Conservation (phyloP, 1,284 basidiomycete genomes). For the Bjerkandera adusta region DNA sequence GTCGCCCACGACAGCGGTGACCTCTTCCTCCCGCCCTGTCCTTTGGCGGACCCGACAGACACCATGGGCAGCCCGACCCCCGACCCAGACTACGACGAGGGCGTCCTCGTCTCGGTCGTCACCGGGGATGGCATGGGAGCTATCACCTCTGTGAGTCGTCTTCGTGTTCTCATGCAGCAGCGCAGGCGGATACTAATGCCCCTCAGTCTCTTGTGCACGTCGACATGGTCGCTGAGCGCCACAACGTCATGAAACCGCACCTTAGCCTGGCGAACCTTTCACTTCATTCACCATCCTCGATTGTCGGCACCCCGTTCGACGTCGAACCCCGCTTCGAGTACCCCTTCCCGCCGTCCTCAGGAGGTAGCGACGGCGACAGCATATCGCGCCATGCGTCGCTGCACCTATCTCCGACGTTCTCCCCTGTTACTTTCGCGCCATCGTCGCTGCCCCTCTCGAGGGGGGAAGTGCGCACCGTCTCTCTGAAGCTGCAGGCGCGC, state of each 20-base stretch:
- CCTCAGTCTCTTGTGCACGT: conserved; percentile 8
- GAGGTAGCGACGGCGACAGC: not conserved
- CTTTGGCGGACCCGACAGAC: conserved; percentile 3
- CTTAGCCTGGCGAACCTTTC: conserved; percentile 24
- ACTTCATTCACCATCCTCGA: conserved; percentile 33
- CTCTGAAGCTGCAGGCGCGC: conserved; percentile 22
- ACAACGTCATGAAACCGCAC: conserved; percentile 20
- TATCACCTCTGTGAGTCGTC: conserved; percentile 17
- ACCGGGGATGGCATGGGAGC: conserved; percentile 20
- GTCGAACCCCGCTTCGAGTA: conserved; percentile 34
- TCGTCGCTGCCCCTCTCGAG: conserved; percentile 9
- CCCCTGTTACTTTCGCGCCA: conserved; percentile 6
- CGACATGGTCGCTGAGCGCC: conserved; percentile 2
- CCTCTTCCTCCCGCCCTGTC: conserved; percentile 3
- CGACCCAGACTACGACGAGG: conserved; percentile 28
- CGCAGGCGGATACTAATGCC: not conserved
- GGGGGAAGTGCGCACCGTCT: conserved; percentile 18
- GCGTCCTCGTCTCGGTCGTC: conserved; percentile 22
- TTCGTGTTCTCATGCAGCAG: not conserved
- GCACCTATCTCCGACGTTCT: not conserved
- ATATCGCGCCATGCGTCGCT: not conserved
- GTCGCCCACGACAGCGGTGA: conserved; percentile 9
- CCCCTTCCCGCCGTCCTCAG: conserved; percentile 27
- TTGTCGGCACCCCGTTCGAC: conserved; percentile 35
- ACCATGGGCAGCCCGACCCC: conserved; percentile 22